Conservation (phyloP, 2,329 filamentous ascomycete species). For the Colletotrichum australisinense region DNA sequence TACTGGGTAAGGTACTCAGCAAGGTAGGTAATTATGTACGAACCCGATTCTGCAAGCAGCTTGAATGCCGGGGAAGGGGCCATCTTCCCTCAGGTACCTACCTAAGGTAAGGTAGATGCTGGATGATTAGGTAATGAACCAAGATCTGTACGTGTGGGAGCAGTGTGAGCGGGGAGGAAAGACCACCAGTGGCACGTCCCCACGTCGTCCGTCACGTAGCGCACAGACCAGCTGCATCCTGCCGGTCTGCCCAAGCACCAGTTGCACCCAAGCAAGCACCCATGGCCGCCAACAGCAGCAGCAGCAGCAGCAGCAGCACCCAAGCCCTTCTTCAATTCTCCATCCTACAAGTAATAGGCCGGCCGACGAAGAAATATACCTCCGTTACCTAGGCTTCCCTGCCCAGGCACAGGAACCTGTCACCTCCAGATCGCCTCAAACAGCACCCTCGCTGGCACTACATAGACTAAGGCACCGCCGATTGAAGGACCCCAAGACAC, state of each 20-base stretch:
- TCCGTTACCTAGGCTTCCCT: background rate
- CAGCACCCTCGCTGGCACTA: background rate
- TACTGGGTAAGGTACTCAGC: too few relatives aligned
- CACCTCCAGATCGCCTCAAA: background rate
- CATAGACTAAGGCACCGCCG: background rate
- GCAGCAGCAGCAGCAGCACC: background rate
- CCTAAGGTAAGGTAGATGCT: too few relatives aligned
- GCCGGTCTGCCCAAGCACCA: slow-evolving; percentile 9
- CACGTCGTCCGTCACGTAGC: background rate
- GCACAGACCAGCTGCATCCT: slow-evolving; percentile 14
- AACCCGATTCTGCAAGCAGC: slow-evolving; percentile 13
- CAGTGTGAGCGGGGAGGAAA: background rate
- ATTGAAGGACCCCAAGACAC: background rate
- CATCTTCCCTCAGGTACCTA: too few relatives aligned
- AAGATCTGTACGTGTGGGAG: background rate
- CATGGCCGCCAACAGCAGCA: background rate
- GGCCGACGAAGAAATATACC: background rate
- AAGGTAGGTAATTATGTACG: background rate
- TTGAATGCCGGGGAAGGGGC: background rate
- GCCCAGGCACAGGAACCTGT: background rate
- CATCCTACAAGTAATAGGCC: background rate
- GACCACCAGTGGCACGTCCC: slow-evolving; percentile 16
- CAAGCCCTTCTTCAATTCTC: background rate
- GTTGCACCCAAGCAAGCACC: background rate
- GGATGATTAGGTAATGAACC: background rate